Percentiles rank a stretch among this genome's conserved stretches.
These are phyloP conservation scores for Xylariaceae sp. DNA, from an alignment of 2,329 filamentous ascomycete genomes.

Conservation along the genomic window DNA sequence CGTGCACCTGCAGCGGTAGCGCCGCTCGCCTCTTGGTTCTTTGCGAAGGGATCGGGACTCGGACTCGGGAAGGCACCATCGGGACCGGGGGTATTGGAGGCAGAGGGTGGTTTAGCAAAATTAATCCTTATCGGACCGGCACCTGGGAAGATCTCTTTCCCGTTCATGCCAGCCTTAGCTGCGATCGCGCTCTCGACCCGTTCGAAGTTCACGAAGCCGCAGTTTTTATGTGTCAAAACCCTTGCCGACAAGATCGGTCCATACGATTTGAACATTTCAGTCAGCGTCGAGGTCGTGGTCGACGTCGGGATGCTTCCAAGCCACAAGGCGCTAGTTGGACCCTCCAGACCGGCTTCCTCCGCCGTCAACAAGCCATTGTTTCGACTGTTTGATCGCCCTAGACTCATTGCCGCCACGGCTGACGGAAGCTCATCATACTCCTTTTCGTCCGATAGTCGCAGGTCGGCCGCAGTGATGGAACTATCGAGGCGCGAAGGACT, in stretches of 20 bases:
- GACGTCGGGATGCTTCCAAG: conserved; percentile 96
- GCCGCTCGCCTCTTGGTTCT: conserved; percentile 45
- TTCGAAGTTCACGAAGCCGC: conserved; percentile 97
- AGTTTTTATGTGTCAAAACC: conserved; percentile 97
- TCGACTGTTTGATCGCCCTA: conserved; percentile 61
- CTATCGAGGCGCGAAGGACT: conserved; percentile 68
- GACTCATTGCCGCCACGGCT: conserved; percentile 74
- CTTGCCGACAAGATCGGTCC: conserved; percentile 86
- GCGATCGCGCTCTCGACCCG: conserved; percentile 83
- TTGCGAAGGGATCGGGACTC: conserved; percentile 78
- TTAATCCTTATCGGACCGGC: conserved; percentile 93
- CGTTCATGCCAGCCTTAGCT: conserved; percentile 82
- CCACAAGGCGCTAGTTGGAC: conserved; percentile 90
- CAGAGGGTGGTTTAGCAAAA: conserved; percentile 91
- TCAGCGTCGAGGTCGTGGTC: conserved; percentile 89
- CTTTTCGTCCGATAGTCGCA: conserved; percentile 67
- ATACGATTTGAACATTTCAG: conserved; percentile 92
- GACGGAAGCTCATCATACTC: conserved; percentile 77
- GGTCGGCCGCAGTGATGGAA: conserved; percentile 68
- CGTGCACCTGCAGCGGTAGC: conserved; percentile 33
- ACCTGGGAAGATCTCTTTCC: conserved; percentile 97
- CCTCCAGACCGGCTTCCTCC: conserved; percentile 77
- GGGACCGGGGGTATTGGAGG: conserved; percentile 81
- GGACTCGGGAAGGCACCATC: conserved; percentile 86
- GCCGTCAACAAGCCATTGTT: conserved; percentile 62